Base-by-base conservation (phyloP, 1,284 basidiomycete species). In the Moesziomyces sp. region DNA sequence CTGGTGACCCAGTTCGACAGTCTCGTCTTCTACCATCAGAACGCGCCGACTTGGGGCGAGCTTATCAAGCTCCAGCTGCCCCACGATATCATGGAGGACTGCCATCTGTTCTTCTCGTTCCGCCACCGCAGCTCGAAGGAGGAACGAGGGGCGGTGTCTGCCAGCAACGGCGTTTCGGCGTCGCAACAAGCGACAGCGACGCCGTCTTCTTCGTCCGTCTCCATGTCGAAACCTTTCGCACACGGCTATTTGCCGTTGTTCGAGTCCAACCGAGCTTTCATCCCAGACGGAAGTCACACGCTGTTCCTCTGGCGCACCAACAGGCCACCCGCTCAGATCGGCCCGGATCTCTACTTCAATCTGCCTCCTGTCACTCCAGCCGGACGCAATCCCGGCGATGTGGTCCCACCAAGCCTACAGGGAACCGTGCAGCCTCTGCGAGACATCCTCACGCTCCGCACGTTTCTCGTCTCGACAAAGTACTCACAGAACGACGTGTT, bases 61-160 rank as follows among this genome's bases (percentile, higher is more conserved):
- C 88, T 98, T 45, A 88, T 97, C 86, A 98, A 97, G 85, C 86
- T 99, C 19, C 89, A 84, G 46, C 85, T 98, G 6, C 91, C 93
- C 10, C 86, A 88, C 30, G 87, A 90, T 6, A 88, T 89, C 8
- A 88, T 90, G 51, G 90, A 91, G 24, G 88, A 90, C 51, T 95
- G 92, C 88, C 96, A 98, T 81, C 86, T 99, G 14, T 97, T 95
- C 87, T 93, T 98, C 86, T 93, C 93, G 0, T 95, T 98, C 85
- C 89, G 93, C 23, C 91, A 94, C 76, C 91, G 94, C 21, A 88
- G 86, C 56, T 87, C 87, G 14, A 86, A 84, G 81, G 43, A 79
- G 45, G 79, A 82, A 28, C 61, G 70, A 10, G 59, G 66, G 6
- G 57, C 64, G 14, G 52, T 52, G 16, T 48, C 58, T n/a, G 43